Evolutionary conservation across 75 land plant species (phyloP).

Genomic region (Selaginella moellendorffii): DNA sequence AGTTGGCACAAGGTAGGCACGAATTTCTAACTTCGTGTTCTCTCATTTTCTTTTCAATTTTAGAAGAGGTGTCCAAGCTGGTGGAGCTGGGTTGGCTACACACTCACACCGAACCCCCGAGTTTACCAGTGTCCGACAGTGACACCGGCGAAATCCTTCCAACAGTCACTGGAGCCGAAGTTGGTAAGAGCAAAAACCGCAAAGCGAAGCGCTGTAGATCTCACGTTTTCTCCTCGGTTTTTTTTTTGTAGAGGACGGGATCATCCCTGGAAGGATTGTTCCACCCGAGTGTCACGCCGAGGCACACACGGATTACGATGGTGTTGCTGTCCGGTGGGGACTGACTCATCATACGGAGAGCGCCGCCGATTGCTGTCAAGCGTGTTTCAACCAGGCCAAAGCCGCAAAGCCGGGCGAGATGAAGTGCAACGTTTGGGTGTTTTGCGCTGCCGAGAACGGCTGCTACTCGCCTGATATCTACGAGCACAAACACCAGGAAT

Average conservation of each 20-base stretch:
- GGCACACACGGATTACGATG: slow-evolving; percentile 73
- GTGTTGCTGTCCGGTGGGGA: slow-evolving; percentile 87
- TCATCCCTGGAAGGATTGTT: slow-evolving; percentile 59
- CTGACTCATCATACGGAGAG: slow-evolving; percentile 80
- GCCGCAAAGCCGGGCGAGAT: slow-evolving; percentile 51
- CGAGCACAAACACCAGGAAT: no score
- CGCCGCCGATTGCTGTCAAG: no score
- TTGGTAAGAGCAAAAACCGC: neutral
- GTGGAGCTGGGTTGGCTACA: neutral
- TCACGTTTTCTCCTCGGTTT: neutral
- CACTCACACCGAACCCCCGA: neutral
- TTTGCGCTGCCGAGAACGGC: no score
- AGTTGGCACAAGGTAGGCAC: neutral
- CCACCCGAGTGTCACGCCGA: slow-evolving; percentile 76
- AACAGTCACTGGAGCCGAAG: neutral
- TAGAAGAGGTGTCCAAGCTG: no score
- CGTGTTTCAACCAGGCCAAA: no score
- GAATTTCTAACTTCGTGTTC: neutral
- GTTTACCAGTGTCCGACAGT: neutral
- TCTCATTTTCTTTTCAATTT: neutral
- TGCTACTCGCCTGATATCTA: no score
- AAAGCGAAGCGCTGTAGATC: neutral
- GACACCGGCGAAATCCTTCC: neutral
- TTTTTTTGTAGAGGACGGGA: slow-evolving; percentile 40
- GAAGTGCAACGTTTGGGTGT: no score